Conservation (phyloP, 164 flowering plant species). For the Berberis vulgaris region DNA sequence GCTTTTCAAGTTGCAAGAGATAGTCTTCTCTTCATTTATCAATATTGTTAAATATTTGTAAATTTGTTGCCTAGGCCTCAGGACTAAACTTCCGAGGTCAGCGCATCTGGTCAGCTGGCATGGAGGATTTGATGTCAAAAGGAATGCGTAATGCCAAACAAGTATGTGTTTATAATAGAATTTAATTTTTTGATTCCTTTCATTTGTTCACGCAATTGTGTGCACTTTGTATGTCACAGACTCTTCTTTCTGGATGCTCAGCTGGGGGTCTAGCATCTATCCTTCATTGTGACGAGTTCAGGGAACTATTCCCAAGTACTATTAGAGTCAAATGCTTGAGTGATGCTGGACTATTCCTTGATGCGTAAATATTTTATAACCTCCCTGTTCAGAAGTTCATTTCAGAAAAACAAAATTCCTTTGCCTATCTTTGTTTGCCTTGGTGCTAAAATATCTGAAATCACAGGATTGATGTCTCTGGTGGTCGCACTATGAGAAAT, state of each 20-base stretch:
- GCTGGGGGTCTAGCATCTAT: conserved; percentile 95
- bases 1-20: no score
- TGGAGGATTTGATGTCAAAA: conserved; percentile 71
- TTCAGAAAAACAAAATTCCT: no score
- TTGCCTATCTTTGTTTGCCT: no score
- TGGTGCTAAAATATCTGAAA: background rate
- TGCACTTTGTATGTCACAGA: conserved; percentile 27
- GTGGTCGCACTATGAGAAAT: conserved; percentile 55
- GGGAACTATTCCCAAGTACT: conserved; percentile 40
- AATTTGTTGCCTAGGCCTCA: conserved; percentile 30
- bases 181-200: background rate
- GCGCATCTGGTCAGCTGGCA: conserved; percentile 71
- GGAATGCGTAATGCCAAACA: conserved; percentile 77
- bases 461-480: conserved; percentile 60
- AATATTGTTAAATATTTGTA: no score
- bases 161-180: conserved; percentile 24
- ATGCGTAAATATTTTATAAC: conserved; percentile 44
- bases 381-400: background rate
- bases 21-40: no score
- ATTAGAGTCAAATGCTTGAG: conserved; percentile 85
- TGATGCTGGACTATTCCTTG: conserved; percentile 92
- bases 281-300: conserved; percentile 82
- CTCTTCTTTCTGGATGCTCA: conserved; percentile 98
- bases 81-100: conserved; percentile 72
- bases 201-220: background rate